A percentile compares a stretch with the other conserved stretches of the same genome.
Conservation (phyloP, 73 alveolate genomes). For the Paramecium biaurelia region DNA sequence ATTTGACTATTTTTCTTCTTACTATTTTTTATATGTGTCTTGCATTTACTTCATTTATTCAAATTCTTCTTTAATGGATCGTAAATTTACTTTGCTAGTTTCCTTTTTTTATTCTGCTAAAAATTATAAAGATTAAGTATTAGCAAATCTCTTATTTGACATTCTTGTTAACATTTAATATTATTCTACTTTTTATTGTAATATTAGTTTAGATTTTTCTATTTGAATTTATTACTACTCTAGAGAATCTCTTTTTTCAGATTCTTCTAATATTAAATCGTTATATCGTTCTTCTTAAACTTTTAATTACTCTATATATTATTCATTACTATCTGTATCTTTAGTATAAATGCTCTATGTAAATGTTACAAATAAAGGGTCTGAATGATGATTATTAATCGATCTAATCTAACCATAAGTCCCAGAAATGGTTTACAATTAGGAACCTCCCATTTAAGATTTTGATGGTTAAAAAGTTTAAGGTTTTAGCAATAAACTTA, state of each 20-base stretch:
- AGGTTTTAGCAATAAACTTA: neutral
- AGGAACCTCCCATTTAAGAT: neutral
- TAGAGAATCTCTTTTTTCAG: slow-evolving; percentile 13
- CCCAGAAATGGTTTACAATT: neutral
- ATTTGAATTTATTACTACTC: neutral
- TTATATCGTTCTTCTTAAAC: neutral
- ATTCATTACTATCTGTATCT: neutral
- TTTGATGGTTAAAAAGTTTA: neutral
- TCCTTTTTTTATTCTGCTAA: slow-evolving; percentile 8
- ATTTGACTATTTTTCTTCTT: slow-evolving; percentile 14
- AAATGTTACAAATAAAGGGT: slow-evolving; percentile 13
- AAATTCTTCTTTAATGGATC: slow-evolving; percentile 15
- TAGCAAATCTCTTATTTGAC: slow-evolving; percentile 37
- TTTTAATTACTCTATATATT: neutral
- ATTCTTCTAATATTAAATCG: slow-evolving; percentile 41
- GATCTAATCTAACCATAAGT: slow-evolving; percentile 32
- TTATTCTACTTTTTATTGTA: neutral
- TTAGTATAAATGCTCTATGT: neutral
- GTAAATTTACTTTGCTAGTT: neutral
- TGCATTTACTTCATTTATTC: neutral
- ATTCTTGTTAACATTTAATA: neutral
- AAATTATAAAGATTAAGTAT: slow-evolving; percentile 11
- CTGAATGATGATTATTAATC: slow-evolving; percentile 32
- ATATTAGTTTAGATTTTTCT: slow-evolving; percentile 12
- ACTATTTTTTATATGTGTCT: neutral